Evolutionary conservation across 805 yeast species (phyloP).

Genomic region (Metschnikowia baotianmanensis): DNA sequence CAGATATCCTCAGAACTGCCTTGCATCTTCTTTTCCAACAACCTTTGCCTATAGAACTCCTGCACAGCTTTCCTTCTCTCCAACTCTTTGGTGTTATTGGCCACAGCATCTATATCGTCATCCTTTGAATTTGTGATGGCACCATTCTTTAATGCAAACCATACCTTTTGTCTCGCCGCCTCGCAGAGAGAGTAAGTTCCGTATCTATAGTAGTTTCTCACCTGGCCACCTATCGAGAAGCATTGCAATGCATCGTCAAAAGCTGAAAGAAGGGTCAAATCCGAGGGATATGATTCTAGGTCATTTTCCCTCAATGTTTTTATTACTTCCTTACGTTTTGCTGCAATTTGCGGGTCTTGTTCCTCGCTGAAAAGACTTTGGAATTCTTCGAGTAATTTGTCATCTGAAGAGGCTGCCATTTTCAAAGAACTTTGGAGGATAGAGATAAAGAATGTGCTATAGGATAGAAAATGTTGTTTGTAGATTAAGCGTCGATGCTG

Average conservation of each 20-base stretch:
- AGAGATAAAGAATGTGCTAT: neutral
- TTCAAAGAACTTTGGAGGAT: neutral
- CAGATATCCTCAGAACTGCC: slow-evolving; percentile 89
- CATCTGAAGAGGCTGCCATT: slow-evolving; percentile 7
- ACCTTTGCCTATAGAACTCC: slow-evolving; percentile 63
- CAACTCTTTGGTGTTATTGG: slow-evolving; percentile 45
- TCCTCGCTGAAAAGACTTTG: slow-evolving; percentile 13
- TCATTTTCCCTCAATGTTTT: slow-evolving; percentile 17
- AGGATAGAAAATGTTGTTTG: too few species aligned
- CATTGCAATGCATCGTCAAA: slow-evolving; percentile 85
- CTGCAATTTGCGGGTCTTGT: slow-evolving; percentile 15
- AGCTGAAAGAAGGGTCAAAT: slow-evolving; percentile 56
- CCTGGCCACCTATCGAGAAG: slow-evolving; percentile 88
- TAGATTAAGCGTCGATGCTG: too few species aligned
- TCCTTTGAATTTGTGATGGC: slow-evolving; percentile 21
- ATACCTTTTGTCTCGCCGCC: slow-evolving; percentile 67
- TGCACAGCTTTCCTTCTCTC: slow-evolving; percentile 52
- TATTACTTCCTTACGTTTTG: slow-evolving; percentile 15
- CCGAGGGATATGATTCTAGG: slow-evolving; percentile 29
- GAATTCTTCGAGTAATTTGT: slow-evolving; percentile 14
- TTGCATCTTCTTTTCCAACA: slow-evolving; percentile 55
- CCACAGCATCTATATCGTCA: slow-evolving; percentile 35
- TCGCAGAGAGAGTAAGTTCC: slow-evolving; percentile 76
- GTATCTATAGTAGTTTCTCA: slow-evolving; percentile 77
- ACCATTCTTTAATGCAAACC: slow-evolving; percentile 71